Base-by-base conservation (phyloP, 495 filamentous ascomycete species). In the Xeromyces bisporus region DNA sequence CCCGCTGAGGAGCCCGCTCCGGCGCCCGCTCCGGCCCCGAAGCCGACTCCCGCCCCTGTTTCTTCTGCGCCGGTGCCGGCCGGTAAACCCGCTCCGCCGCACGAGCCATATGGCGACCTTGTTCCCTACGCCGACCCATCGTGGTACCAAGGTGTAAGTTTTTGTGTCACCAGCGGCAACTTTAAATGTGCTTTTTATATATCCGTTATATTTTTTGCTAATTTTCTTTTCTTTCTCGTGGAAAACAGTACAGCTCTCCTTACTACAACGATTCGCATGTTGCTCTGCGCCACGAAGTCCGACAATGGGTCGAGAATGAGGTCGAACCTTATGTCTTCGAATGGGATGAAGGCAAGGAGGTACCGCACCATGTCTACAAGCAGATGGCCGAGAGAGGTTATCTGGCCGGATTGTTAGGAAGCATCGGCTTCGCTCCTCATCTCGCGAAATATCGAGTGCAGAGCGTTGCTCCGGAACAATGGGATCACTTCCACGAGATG, bases 401-500 rank as follows among this genome's bases (percentile, higher is more conserved):
- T 49, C 66, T 97, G 14, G 82, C 85, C 15, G 89, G 89, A 39
- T 62, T 93, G 17, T 59, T 97, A 25, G 89, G 89, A 43, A 64
- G 78, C 29, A 48, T 21, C 9, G 20, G 64, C 28, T 96, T 83
- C 52, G 84, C 80, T 3, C 65, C 65, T 34, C 53, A 93, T 32
- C 73, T 77, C 46, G 77, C 75, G 10, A 58, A 73, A 7, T 62
- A 79, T 47, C 55, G 65, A 0, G 70, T 93, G 29, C 68, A 78
- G 54, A 73, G 72, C 24, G 89, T 97, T 11, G 52, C 78, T 2
- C 64, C 75, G 8, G 85, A 96, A 53, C 73, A 87, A 50, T 97
- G 89, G 89, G 89, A 97, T 57, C 67, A 91, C 13, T 97, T 94
- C 71, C 89, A 97, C 58, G 89, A 97, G 60, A 71, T 94, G 67